Base-by-base conservation (phyloP, 2,329 filamentous ascomycete species). In the Fusarium illudens region DNA sequence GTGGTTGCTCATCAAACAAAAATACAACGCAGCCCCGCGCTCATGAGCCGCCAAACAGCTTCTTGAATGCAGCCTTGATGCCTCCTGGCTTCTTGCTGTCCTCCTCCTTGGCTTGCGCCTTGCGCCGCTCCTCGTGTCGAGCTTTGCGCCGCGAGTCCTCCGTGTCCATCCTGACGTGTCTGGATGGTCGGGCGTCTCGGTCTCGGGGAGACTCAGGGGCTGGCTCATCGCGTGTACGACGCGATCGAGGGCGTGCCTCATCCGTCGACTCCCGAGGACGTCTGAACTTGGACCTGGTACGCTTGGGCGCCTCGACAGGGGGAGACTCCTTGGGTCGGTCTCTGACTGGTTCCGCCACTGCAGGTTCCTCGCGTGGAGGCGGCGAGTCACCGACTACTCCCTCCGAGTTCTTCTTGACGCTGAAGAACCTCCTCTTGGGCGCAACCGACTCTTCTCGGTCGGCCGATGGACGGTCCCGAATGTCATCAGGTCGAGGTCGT, bases 341-440 rank as follows among this genome's bases (percentile, higher is more conserved):
- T 59, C 69, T 75, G 27, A 60, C 42, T 33, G 63, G 62, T 57
- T 69, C 71, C 20, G 39, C 50, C 17, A 64, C 53, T 29, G 57
- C 55, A 34, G 71, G 61, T 46, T 75, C 75, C 19, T 72, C 67
- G 34, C 68, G 61, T 11, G 70, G 62, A 20, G 75, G 75, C 4
- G 75, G 67, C 19, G 71, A 70, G 42, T 51, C 62, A 30, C 73
- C 62, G 52, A 77, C 67, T 29, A 76, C 62, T 19, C 80, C 81
- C 62, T 82, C 73, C 10, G 73, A 75, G 29, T 79, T 76, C 58
- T 77, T 82, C 58, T 77, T 82, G 42, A 81, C 68, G 34, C 79
- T 77, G 59, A 84, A 83, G 71, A 82, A 82, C 53, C 74, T 80
- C 75, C 79, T 83, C 58, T 76, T 76, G 1, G 73, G 73, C 27